Conservation (phyloP, 2,329 filamentous ascomycete genomes). For the Dryadomyces quercus-mongolicae region DNA sequence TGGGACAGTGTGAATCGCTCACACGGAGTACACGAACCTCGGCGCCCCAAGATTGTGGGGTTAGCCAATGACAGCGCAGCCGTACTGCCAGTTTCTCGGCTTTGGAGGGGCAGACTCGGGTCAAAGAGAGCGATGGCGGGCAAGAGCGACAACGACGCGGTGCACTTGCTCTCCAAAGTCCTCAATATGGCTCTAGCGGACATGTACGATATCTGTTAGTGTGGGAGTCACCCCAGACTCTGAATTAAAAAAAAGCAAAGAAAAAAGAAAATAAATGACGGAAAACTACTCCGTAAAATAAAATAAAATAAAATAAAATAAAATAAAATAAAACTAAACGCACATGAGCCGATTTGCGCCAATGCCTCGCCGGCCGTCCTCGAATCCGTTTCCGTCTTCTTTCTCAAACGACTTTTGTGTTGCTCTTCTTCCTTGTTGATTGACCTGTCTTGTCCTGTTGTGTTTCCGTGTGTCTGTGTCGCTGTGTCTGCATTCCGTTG, state of each 20-base stretch:
- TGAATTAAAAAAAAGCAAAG: background rate
- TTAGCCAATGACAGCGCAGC: conserved; percentile 8
- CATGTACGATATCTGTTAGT: background rate
- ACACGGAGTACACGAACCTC: conserved; percentile 5
- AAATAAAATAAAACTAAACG: background rate
- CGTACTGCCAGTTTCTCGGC: background rate
- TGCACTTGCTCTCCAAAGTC: background rate
- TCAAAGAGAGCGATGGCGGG: background rate
- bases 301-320: background rate
- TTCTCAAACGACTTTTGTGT: background rate
- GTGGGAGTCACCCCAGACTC: conserved; percentile 3
- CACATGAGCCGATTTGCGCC: conserved; percentile 1
- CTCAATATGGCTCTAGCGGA: too few relatives aligned
- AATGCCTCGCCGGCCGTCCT: background rate
- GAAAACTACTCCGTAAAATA: background rate
- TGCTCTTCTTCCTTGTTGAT: background rate
- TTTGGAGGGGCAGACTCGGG: conserved; percentile 6
- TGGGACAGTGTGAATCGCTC: too few relatives aligned
- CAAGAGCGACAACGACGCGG: background rate
- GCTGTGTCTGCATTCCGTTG: too few relatives aligned
- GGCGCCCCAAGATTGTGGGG: conserved; percentile 7
- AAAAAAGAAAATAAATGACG: background rate
- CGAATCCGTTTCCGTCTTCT: background rate
- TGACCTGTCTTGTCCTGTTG: background rate
- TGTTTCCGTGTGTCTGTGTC: background rate